phyloP scores from a whole-genome alignment of 768 basidiomycete species.

The Hortiboletus flavorubellus region DNA sequence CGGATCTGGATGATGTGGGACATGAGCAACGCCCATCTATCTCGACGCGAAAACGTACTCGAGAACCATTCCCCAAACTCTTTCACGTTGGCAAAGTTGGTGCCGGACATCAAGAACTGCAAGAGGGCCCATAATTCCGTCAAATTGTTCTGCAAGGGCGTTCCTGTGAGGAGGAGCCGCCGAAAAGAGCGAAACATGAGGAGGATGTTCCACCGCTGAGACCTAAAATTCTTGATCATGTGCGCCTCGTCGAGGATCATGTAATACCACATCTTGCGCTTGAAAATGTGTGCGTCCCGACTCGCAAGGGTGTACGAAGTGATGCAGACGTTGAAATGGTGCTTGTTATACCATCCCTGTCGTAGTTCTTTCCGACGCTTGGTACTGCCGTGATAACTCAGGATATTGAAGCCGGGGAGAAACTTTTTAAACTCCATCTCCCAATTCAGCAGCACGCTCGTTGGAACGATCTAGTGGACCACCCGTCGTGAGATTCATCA shows the following conservation, averaged over 20 bases:
- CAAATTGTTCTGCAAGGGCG: constrained; percentile 94
- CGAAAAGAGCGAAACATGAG: constrained; percentile 85
- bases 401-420: constrained; percentile 78
- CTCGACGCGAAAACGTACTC: constrained; percentile 51
- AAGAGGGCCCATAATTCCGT: constrained; percentile 94
- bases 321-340: constrained; percentile 91
- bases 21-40: not conserved
- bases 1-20: constrained; percentile 57
- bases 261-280: constrained; percentile 92
- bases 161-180: constrained; percentile 89
- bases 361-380: constrained; percentile 89
- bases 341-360: constrained; percentile 86
- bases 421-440: constrained; percentile 98
- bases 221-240: constrained; percentile 97
- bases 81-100: constrained; percentile 86
- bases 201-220: constrained; percentile 89
- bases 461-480: constrained; percentile 67
- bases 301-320: constrained; percentile 94
- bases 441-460: constrained; percentile 94
- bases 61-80: constrained; percentile 98
- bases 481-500: not conserved
- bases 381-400: constrained; percentile 88
- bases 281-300: constrained; percentile 87
- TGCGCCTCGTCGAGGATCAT: constrained; percentile 96
- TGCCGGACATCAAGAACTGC: constrained; percentile 90